These are phyloP conservation scores for Hirsutella thompsonii DNA, from an alignment of 2,329 filamentous ascomycete species.

Conservation along the genomic window DNA sequence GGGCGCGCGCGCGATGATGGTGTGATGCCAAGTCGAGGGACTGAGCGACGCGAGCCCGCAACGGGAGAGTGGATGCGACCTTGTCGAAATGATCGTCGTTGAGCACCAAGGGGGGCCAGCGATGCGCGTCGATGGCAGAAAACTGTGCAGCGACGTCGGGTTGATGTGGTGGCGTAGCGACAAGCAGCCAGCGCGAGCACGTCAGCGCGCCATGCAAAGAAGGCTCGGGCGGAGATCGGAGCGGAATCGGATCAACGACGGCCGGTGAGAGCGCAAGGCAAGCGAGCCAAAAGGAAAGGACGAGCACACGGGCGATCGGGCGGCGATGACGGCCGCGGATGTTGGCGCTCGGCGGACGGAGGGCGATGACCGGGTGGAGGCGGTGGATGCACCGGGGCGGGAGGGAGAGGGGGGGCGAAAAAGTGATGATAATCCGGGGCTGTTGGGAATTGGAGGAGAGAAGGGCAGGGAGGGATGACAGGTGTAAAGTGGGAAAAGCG, in stretches of 20 bases:
- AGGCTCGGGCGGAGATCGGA: constrained; percentile 5
- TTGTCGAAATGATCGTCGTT: too few relatives aligned
- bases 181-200: constrained; percentile 5
- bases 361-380: neutral
- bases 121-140: neutral
- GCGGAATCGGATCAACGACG: constrained; percentile 4
- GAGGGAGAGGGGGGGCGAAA: neutral
- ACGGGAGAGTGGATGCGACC: neutral
- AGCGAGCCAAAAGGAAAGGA: neutral
- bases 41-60: neutral
- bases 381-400: neutral
- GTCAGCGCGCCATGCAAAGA: constrained; percentile 21
- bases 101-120: neutral
- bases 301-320: neutral
- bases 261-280: neutral
- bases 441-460: neutral
- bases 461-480: constrained; percentile 2
- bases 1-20: constrained; percentile 6
- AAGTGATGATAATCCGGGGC: neutral
- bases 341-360: neutral
- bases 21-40: neutral
- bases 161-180: neutral
- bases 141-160: too few relatives aligned
- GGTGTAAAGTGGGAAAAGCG: constrained; percentile 20
- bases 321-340: neutral